A percentile compares a stretch with the other conserved stretches of the same genome.
These are phyloP conservation scores for Yarrowia keelungensis DNA, from an alignment of 805 yeast species.

Conservation along the genomic window DNA sequence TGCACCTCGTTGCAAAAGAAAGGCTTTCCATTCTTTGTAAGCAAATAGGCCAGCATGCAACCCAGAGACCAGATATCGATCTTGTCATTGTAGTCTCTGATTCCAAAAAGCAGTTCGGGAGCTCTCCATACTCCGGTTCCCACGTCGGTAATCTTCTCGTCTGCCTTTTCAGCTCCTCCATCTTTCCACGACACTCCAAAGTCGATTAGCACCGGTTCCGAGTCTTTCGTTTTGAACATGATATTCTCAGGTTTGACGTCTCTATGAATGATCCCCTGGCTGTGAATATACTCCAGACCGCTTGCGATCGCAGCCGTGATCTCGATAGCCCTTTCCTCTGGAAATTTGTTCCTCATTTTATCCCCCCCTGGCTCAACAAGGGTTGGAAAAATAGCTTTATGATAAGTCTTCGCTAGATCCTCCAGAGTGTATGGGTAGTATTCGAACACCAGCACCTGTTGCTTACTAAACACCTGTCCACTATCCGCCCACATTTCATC, in stretches of 20 bases:
- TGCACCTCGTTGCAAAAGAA: slow-evolving; percentile 51
- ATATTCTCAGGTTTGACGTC: slow-evolving; percentile 74
- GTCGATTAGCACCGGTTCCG: slow-evolving; percentile 58
- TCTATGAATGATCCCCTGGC: slow-evolving; percentile 69
- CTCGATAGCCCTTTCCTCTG: slow-evolving; percentile 48
- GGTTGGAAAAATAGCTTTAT: slow-evolving; percentile 50
- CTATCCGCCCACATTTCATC: slow-evolving; percentile 47
- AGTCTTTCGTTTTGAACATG: slow-evolving; percentile 54
- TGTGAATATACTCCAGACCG: slow-evolving; percentile 71
- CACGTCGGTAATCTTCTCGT: slow-evolving; percentile 59
- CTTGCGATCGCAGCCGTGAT: slow-evolving; percentile 51
- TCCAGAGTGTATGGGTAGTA: slow-evolving; percentile 51
- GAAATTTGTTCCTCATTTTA: slow-evolving; percentile 51
- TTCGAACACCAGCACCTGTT: slow-evolving; percentile 34
- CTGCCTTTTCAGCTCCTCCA: slow-evolving; percentile 48
- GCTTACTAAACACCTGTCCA: slow-evolving; percentile 54
- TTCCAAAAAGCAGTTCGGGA: slow-evolving; percentile 73
- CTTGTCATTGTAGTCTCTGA: slow-evolving; percentile 59
- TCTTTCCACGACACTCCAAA: slow-evolving; percentile 69
- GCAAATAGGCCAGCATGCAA: slow-evolving; percentile 62
- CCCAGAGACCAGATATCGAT: slow-evolving; percentile 80
- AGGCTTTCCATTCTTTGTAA: slow-evolving; percentile 52
- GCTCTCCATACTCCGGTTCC: slow-evolving; percentile 73
- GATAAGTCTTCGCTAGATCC: slow-evolving; percentile 49
- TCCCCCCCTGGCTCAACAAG: slow-evolving; percentile 43